Evolutionary conservation across 2,329 filamentous ascomycete species (phyloP), one percentile per base, ranked within the genome.

Genomic region (Botrytis squamosa): DNA sequence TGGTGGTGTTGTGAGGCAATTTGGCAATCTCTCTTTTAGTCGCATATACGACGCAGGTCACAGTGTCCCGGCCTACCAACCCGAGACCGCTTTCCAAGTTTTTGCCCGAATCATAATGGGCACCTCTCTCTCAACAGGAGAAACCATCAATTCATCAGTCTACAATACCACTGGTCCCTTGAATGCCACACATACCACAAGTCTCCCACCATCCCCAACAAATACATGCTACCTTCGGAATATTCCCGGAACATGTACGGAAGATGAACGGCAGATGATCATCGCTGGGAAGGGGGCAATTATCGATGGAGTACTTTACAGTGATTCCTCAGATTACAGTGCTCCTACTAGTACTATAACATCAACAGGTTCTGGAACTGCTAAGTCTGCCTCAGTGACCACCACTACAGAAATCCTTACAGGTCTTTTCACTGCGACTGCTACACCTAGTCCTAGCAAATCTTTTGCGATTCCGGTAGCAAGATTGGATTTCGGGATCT

Each of bases 1-100:
- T 79, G 92, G 89, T 70, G 93, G 93, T 33, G 88, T 89, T 73
- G 92, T 93, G 0, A 88, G 93, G 6, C 92, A 96, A 81, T 93
- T 89, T 78, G 93, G 91, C 18, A 95, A 95, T 77, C 86, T 92
- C 71, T 89, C 87, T 25, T 92, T 92, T 80, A 88, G 88, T 71
- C 86, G 90, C 12, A 85, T 92, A 66, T 92, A 90, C 80, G 88
- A 92, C 78, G 86, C 90, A 25, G 90, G 91, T 2, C 90, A 92
- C 78, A 91, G 92, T 78, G 84, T 87, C 2, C 85, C 85, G 22
- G 83, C 85, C 0, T 89, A 88, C 76, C 86, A 89, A 77, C 88
- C 87, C 0, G 83, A 88, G 76, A 86, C 86, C 0, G 83, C 85
- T 4, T 88, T 85, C 69, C 81, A 86, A 74, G 85, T 89, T 65